phyloP scores from a whole-genome alignment of 805 yeast species.

The Metschnikowia reukaufii region DNA sequence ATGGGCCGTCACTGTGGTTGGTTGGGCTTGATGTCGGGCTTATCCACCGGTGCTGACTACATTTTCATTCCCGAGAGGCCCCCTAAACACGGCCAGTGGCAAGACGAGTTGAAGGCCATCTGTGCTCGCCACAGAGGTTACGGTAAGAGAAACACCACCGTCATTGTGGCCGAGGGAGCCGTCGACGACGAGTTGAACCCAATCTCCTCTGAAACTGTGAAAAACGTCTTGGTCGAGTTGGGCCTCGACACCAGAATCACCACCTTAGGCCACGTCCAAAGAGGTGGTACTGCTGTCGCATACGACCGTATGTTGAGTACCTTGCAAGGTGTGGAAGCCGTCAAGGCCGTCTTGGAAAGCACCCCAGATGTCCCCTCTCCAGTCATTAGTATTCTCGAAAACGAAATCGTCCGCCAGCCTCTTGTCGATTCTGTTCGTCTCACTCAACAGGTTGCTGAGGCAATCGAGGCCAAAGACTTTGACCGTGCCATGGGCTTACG shows the following conservation, averaged over 20 bases:
- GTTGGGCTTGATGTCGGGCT: slow-evolving; percentile 97
- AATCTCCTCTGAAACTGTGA: slow-evolving; percentile 77
- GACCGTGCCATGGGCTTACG: slow-evolving; percentile 83
- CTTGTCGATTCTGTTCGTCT: slow-evolving; percentile 85
- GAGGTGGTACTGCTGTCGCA: slow-evolving; percentile 99
- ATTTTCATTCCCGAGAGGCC: slow-evolving; percentile 95
- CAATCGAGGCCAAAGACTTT: slow-evolving; percentile 77
- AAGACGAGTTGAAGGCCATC: slow-evolving; percentile 70
- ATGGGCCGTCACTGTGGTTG: slow-evolving; percentile 99
- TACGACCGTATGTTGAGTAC: slow-evolving; percentile 90
- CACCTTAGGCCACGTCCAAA: slow-evolving; percentile 94
- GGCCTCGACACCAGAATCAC: slow-evolving; percentile 95
- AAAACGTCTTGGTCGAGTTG: slow-evolving; percentile 74
- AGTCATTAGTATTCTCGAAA: slow-evolving; percentile 86
- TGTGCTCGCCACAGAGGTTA: slow-evolving; percentile 75
- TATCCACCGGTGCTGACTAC: slow-evolving; percentile 94
- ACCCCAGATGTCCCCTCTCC: slow-evolving; percentile 94
- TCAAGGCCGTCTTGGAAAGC: slow-evolving; percentile 82
- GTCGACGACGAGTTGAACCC: slow-evolving; percentile 78
- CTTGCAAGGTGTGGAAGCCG: slow-evolving; percentile 96
- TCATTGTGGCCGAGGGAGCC: slow-evolving; percentile 98
- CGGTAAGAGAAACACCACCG: slow-evolving; percentile 93
- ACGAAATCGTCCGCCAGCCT: slow-evolving; percentile 80
- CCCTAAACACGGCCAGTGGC: slow-evolving; percentile 72
- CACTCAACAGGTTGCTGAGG: slow-evolving; percentile 88